Percentiles rank a stretch among this genome's conserved stretches.
These are phyloP conservation scores for Paxillus involutus DNA, from an alignment of 768 basidiomycete species.

Conservation along the genomic window DNA sequence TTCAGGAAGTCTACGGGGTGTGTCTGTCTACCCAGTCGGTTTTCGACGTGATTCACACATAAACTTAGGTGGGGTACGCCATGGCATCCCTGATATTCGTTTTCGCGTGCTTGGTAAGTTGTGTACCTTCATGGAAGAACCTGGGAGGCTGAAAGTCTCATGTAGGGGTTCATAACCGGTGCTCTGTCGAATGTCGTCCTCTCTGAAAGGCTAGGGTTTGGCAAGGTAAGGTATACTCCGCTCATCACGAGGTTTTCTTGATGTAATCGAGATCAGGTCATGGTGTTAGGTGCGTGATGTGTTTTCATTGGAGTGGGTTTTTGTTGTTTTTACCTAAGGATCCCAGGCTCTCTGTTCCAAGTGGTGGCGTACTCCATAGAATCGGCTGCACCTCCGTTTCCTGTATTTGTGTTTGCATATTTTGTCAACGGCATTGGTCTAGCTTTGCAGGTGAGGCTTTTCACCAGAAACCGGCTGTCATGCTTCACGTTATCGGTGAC, in stretches of 20 bases:
- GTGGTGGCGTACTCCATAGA: constrained; percentile 53
- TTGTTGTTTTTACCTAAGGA: neutral
- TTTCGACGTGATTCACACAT: neutral
- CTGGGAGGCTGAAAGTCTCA: constrained; percentile 16
- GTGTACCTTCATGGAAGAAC: neutral
- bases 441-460: constrained; percentile 39
- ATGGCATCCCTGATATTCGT: constrained; percentile 60
- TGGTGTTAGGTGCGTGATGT: constrained; percentile 34
- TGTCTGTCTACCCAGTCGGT: neutral
- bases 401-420: constrained; percentile 53
- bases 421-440: constrained; percentile 50
- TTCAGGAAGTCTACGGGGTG: constrained; percentile 58
- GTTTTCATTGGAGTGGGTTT: neutral
- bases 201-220: constrained; percentile 43
- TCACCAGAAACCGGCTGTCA: neutral
- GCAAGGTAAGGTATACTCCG: constrained; percentile 30
- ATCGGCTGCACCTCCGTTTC: constrained; percentile 61
- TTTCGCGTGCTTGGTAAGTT: constrained; percentile 41
- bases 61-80: constrained; percentile 44
- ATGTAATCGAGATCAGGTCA: constrained; percentile 29
- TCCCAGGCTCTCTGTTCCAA: constrained; percentile 50
- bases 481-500: neutral
- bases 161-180: constrained; percentile 43
- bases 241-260: neutral
- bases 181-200: constrained; percentile 48